Evolutionary conservation across 306 rosid species (phyloP).

Genomic region (Vigna radiata): DNA sequence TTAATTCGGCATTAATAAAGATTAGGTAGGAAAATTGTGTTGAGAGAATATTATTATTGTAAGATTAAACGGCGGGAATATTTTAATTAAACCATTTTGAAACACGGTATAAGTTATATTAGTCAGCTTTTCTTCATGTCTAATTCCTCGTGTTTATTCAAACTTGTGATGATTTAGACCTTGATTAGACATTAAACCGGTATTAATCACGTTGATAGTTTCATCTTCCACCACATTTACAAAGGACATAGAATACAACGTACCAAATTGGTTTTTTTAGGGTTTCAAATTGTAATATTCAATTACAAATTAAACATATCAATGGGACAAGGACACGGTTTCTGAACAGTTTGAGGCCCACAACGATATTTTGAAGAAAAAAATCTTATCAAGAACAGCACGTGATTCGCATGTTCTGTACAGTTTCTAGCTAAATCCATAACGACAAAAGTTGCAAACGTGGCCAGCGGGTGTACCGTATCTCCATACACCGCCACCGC

Average conservation of each 20-base stretch:
- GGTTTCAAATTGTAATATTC: background rate
- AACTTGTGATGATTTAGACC: background rate
- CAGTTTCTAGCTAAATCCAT: background rate
- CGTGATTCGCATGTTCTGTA: constrained; percentile 35
- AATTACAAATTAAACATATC: background rate
- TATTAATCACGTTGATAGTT: background rate
- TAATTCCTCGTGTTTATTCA: background rate
- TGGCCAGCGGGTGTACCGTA: constrained; percentile 12
- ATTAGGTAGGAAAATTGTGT: too few species aligned
- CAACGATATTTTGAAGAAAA: background rate
- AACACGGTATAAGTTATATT: too few species aligned
- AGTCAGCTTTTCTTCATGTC: too few species aligned
- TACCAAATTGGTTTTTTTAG: constrained; percentile 7
- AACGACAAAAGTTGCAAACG: constrained; percentile 30
- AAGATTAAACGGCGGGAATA: too few species aligned
- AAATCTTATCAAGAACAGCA: constrained; percentile 36
- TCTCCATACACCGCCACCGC: constrained; percentile 34
- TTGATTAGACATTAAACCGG: background rate
- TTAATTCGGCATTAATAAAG: too few species aligned
- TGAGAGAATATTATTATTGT: too few species aligned
- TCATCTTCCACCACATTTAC: too few species aligned
- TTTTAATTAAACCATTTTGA: too few species aligned
- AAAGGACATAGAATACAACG: constrained; percentile 18
- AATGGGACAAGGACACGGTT: background rate
- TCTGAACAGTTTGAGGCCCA: background rate